phyloP scores from a whole-genome alignment of 2,329 filamentous ascomycete species.

The Curvularia spicifera region DNA sequence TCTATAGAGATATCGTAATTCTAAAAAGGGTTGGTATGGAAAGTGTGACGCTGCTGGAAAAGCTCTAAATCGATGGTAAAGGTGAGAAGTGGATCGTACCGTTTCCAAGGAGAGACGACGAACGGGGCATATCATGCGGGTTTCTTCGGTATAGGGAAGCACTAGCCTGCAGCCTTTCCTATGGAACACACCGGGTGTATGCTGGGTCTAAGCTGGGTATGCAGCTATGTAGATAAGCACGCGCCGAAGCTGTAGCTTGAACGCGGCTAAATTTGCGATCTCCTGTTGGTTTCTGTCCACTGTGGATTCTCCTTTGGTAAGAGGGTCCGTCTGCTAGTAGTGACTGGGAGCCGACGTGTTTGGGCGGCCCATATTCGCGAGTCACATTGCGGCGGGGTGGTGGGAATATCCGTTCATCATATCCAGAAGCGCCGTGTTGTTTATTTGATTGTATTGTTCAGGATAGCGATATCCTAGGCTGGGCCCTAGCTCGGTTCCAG shows the following conservation, averaged over 20 bases:
- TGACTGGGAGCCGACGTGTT: not conserved
- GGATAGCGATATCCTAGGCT: conserved; percentile 51
- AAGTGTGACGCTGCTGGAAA: conserved; percentile 1
- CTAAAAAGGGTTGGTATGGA: not conserved
- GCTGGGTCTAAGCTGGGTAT: not conserved
- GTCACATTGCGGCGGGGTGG: conserved; percentile 26
- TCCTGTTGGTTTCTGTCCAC: not conserved
- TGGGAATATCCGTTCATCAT: conserved; percentile 55
- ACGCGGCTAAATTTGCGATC: not conserved
- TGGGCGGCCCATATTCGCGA: not conserved
- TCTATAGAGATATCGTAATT: conserved; percentile 9
- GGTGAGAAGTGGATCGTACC: not conserved
- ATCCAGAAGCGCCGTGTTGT: conserved; percentile 52
- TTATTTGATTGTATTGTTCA: conserved; percentile 52
- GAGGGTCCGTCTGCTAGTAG: not conserved
- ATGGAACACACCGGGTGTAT: not conserved
- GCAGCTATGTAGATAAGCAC: not conserved
- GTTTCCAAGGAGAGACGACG: not conserved
- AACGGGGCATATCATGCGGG: not conserved
- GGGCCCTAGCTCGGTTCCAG: conserved; percentile 47
- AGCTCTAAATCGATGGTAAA: not conserved
- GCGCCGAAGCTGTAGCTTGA: not conserved
- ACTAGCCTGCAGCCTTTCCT: not conserved
- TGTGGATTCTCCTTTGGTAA: not conserved
- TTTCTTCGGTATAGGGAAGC: not conserved